Conservation (phyloP, 768 basidiomycete genomes). For the Leccinum disarticulatum region DNA sequence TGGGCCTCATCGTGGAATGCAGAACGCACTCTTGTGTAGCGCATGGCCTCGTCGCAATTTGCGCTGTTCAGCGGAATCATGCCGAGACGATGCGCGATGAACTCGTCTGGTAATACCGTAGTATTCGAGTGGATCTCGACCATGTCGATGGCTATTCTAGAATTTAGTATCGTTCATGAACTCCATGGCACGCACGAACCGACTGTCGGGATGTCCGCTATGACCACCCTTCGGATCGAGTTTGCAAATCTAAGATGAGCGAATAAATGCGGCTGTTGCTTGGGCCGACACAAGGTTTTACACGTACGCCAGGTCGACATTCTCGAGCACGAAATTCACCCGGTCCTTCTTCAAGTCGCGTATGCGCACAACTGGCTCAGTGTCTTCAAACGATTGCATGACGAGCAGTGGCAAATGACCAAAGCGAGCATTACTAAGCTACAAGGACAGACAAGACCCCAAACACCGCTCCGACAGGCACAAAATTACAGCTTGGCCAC, state of each 20-base stretch:
- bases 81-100: conserved; percentile 93
- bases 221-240: conserved; percentile 88
- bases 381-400: conserved; percentile 39
- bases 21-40: conserved; percentile 64
- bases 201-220: conserved; percentile 95
- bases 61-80: conserved; percentile 88
- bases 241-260: conserved; percentile 77
- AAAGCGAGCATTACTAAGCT: conserved; percentile 2
- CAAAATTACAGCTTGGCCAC: conserved; percentile 42
- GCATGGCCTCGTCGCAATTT: conserved; percentile 86
- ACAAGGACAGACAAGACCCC: conserved; percentile 16
- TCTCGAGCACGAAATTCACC: conserved; percentile 90
- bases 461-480: conserved; percentile 12
- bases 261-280: conserved; percentile 10
- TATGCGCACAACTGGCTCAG: conserved; percentile 75
- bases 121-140: conserved; percentile 92
- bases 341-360: conserved; percentile 81
- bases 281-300: conserved; percentile 1
- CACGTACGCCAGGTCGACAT: conserved; percentile 92
- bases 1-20: background rate
- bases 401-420: conserved; percentile 2
- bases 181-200: conserved; percentile 51
- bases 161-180: conserved; percentile 5
- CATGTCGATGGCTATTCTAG: conserved; percentile 83
- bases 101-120: conserved; percentile 93